These are phyloP conservation scores for Gentiana straminea DNA, from an alignment of 257 asterid genomes.

Conservation along the genomic window DNA sequence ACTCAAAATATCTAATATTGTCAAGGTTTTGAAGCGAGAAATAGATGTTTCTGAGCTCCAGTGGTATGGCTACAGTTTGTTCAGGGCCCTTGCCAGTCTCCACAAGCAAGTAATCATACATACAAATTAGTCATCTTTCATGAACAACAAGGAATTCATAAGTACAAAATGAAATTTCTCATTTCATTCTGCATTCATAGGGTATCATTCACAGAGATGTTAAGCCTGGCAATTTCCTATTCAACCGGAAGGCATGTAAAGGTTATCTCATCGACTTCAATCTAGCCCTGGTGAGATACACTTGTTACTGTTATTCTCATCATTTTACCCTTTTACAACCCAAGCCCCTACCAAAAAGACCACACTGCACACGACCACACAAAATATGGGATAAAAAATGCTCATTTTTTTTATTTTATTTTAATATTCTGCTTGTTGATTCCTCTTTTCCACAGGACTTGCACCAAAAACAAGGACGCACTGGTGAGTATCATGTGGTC, in stretches of 20 bases:
- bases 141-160: constrained; percentile 7
- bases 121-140: constrained; percentile 6
- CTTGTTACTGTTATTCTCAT: constrained; percentile 7
- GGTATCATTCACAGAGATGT: constrained; percentile 93
- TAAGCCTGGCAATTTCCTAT: constrained; percentile 95
- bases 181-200: constrained; percentile 29
- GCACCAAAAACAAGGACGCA: constrained; percentile 36
- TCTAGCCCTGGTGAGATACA: constrained; percentile 77
- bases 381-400: background rate
- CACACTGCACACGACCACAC: background rate
- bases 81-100: constrained; percentile 84
- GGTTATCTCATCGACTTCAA: constrained; percentile 94
- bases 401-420: background rate
- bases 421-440: constrained; percentile 1
- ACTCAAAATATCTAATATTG: constrained; percentile 13
- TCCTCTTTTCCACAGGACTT: constrained; percentile 48
- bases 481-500: constrained; percentile 36
- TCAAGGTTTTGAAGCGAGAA: constrained; percentile 65
- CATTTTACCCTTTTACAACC: background rate
- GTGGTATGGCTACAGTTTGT: constrained; percentile 88
- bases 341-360: background rate
- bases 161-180: constrained; percentile 7
- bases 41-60: constrained; percentile 55
- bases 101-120: constrained; percentile 64
- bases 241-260: constrained; percentile 61